phyloP scores from a whole-genome alignment of 148 eudicot species.

The Rhododendron henanense region DNA sequence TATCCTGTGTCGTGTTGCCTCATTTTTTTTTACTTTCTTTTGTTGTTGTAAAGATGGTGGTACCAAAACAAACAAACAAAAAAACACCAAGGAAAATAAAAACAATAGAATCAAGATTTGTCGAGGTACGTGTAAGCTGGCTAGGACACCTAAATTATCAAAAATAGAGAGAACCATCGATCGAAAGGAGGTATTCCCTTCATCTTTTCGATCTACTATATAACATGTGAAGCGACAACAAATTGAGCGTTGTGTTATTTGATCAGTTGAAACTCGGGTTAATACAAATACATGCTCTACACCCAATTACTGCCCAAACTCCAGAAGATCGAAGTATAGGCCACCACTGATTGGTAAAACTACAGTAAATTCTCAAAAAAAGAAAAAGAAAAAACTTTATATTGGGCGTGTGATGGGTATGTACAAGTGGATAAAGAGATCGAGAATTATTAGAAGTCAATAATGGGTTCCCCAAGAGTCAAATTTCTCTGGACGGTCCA shows the following conservation, averaged over 20 bases:
- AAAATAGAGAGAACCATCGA: neutral
- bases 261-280: no score
- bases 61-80: no score
- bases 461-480: conserved; percentile 61
- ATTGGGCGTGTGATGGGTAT: neutral
- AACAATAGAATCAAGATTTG: no score
- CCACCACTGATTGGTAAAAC: neutral
- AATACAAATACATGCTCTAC: neutral
- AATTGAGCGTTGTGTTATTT: neutral
- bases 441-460: conserved; percentile 31
- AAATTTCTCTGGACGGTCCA: conserved; percentile 60
- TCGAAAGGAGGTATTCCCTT: neutral
- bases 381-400: neutral
- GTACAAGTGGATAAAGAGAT: neutral
- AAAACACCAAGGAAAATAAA: no score
- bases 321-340: neutral
- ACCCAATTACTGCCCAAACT: neutral
- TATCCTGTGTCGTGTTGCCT: no score
- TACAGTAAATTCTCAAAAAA: neutral
- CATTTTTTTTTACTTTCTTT: no score
- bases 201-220: neutral
- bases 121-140: neutral
- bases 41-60: no score
- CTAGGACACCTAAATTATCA: neutral
- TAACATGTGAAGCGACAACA: neutral